These are phyloP conservation scores for Heliamphora pulchella DNA, from an alignment of 179 eudicot genomes.

Conservation along the genomic window DNA sequence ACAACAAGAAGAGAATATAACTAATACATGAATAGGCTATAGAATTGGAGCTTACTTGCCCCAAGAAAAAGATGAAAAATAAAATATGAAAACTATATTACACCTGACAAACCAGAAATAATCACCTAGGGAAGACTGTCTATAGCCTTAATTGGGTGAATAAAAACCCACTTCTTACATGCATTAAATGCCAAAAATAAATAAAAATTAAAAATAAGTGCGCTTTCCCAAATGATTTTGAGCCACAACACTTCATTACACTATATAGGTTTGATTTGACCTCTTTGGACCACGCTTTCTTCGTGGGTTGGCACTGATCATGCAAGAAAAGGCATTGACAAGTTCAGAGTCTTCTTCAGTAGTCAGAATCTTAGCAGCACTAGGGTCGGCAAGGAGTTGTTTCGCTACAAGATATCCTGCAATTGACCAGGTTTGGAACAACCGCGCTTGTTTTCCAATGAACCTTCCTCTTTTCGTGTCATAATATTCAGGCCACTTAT, in stretches of 20 bases:
- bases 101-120: background rate
- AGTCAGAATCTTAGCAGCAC: slow-evolving; percentile 36
- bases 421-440: slow-evolving; percentile 62
- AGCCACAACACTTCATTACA: slow-evolving; percentile 2
- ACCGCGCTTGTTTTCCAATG: slow-evolving; percentile 50
- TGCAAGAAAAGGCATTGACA: slow-evolving; percentile 42
- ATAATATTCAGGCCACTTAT: slow-evolving; percentile 66
- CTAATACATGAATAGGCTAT: background rate
- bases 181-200: too few species aligned
- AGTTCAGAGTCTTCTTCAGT: slow-evolving; percentile 54
- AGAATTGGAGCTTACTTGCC: background rate
- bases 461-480: slow-evolving; percentile 56
- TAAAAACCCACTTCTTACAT: background rate
- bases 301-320: slow-evolving; percentile 38
- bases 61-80: background rate
- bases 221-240: background rate
- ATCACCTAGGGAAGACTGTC: background rate
- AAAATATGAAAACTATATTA: background rate
- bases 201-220: background rate
- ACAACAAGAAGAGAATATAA: background rate
- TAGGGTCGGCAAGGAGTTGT: slow-evolving; percentile 43
- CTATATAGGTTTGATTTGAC: slow-evolving; percentile 37
- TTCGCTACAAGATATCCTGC: slow-evolving; percentile 62
- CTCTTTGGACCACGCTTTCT: slow-evolving; percentile 46
- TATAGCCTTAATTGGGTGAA: background rate